phyloP scores from a whole-genome alignment of 2,329 filamentous ascomycete genomes.

The Cercospora janseana region DNA sequence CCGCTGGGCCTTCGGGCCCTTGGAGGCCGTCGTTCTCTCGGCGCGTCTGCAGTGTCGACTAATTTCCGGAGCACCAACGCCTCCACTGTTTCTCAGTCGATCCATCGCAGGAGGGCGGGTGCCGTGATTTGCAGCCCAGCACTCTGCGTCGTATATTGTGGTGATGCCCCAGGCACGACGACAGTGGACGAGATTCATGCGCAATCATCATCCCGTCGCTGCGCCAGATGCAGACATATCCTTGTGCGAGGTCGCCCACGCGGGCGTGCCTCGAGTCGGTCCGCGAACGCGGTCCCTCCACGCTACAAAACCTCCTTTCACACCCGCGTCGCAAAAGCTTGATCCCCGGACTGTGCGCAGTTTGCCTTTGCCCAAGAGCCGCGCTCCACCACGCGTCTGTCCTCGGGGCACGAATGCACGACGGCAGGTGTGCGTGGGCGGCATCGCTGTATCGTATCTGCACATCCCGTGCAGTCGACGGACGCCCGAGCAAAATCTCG shows the following conservation, averaged over 20 bases:
- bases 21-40: conserved; percentile 11
- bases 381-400: neutral
- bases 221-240: no score
- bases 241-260: no score
- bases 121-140: neutral
- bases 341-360: neutral
- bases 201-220: no score
- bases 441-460: no score
- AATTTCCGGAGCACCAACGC: conserved; percentile 12
- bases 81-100: conserved; percentile 4
- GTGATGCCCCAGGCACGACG: neutral
- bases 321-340: conserved; percentile 9
- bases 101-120: neutral
- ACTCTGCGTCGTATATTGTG: neutral
- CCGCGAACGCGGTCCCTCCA: neutral
- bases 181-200: no score
- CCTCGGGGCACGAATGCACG: no score
- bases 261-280: neutral
- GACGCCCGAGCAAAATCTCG: no score
- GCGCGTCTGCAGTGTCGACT: conserved; percentile 12
- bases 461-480: no score
- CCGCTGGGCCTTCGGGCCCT: conserved; percentile 14
- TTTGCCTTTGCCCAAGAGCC: neutral
- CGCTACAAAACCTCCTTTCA: neutral
- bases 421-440: no score